Conservation (phyloP, 2,329 filamentous ascomycete species). For the Aspergillus candidus region DNA sequence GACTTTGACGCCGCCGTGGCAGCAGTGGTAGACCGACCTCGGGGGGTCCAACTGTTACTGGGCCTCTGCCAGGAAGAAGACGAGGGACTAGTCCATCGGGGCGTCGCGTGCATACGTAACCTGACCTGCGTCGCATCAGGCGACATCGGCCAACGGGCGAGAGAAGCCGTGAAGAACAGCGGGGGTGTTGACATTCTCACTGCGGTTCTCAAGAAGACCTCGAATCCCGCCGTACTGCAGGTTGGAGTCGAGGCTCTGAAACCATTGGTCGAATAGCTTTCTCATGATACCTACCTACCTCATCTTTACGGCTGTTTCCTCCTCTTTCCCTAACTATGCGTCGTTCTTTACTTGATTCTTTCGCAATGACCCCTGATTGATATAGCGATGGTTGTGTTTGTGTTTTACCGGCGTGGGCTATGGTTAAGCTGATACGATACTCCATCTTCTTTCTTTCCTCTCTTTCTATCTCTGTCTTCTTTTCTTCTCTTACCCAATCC, state of each 20-base stretch:
- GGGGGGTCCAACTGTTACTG: conserved; percentile 73
- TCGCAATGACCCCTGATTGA: conserved; percentile 5
- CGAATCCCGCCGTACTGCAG: conserved; percentile 63
- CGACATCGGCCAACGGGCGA: conserved; percentile 56
- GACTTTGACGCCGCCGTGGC: conserved; percentile 68
- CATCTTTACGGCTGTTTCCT: conserved; percentile 2
- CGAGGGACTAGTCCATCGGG: conserved; percentile 52
- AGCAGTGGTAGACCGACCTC: conserved; percentile 62
- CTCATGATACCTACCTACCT: neutral
- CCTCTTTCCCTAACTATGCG: conserved; percentile 4
- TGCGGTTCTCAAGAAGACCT: conserved; percentile 61
- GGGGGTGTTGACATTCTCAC: conserved; percentile 64
- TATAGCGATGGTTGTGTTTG: conserved; percentile 2
- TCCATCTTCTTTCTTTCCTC: conserved; percentile 3
- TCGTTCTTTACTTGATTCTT: conserved; percentile 7
- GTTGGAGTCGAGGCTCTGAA: conserved; percentile 69
- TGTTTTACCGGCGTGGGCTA: conserved; percentile 1
- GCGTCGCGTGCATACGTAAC: conserved; percentile 69
- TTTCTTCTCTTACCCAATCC: neutral
- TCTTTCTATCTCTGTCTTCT: neutral
- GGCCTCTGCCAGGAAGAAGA: conserved; percentile 67
- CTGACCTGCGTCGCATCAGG: conserved; percentile 59
- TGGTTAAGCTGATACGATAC: neutral
- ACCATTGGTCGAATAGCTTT: conserved; percentile 47
- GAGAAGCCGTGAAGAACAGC: conserved; percentile 55